Evolutionary conservation across 2,329 filamentous ascomycete species (phyloP).

Genomic region (Diplocarpon rosae): DNA sequence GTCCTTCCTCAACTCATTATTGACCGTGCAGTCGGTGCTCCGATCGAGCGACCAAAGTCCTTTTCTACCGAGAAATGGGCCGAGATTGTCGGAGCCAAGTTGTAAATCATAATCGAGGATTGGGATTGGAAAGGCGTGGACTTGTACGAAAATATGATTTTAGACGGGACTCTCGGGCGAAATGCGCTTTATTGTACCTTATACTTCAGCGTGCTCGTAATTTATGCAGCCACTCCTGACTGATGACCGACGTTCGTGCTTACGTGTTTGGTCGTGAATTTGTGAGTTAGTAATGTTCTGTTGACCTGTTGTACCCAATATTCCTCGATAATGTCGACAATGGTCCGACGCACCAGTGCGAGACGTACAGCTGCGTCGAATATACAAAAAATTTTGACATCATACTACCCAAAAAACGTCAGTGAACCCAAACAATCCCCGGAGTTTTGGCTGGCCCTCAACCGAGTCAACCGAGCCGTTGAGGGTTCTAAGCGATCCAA

Average conservation of each 20-base stretch:
- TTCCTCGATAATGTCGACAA: too few relatives aligned
- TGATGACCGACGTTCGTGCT: constrained; percentile 3
- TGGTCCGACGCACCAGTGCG: too few relatives aligned
- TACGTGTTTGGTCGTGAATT: neutral
- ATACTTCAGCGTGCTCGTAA: constrained; percentile 21
- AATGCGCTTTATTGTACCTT: constrained; percentile 26
- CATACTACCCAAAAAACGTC: too few relatives aligned
- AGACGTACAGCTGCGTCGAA: too few relatives aligned
- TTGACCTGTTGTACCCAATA: too few relatives aligned
- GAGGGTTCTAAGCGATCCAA: constrained; percentile 10
- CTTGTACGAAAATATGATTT: constrained; percentile 23
- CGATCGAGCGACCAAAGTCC: constrained; percentile 97
- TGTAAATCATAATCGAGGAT: constrained; percentile 46
- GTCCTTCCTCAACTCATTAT: constrained; percentile 99
- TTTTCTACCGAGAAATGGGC: constrained; percentile 97
- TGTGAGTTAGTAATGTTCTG: too few relatives aligned
- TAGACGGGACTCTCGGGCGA: constrained; percentile 18
- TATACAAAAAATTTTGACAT: too few relatives aligned
- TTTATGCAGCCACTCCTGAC: constrained; percentile 15
- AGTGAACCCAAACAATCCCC: too few relatives aligned
- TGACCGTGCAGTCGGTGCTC: constrained; percentile 90
- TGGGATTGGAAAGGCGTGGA: neutral
- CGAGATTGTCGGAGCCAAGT: constrained; percentile 81
- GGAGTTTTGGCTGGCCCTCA: neutral
- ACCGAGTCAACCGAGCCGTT: constrained; percentile 13